Evolutionary conservation across 805 yeast species (phyloP), one percentile per base, ranked within the genome.

Genomic region (Metschnikowia koreensis): DNA sequence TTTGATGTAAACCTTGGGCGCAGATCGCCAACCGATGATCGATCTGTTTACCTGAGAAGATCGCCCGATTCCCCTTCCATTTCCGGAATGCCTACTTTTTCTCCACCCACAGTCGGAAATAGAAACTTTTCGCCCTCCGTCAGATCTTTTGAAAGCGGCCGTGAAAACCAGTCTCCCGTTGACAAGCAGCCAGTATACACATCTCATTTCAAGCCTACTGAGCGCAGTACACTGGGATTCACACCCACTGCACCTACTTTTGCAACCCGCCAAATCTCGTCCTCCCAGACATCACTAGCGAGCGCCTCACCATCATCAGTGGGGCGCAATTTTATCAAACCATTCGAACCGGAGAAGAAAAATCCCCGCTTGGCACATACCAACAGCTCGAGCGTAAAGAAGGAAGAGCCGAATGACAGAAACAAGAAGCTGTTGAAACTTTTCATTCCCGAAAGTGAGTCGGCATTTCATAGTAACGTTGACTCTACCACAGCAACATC

Each of bases 1-100:
- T 88, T 88, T 60, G 94, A 87, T 39, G 73, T 74, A 43, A 60
- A 60, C 41, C 36, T 57, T 46, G 48, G 47, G 37, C 44, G 38
- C n/a, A 17, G 27, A 47, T 38, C 43, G 7, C 28, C 48, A 13
- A n/a, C 40, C 2, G 52, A 49, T n/a, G 48, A 44, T 44, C 52
- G 48, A 38, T 33, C 41, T 7, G 9, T 41, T 10, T 27, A 12
- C 46, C 48, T 45, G 46, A 44, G 33, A 16, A 41, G 11, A 15
- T 41, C 47, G 27, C 46, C 52, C 15, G 33, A 8, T 3, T 48
- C 51, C 15, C 46, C 50, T 7, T 33, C 37, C 8, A 33, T 27
- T 28, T 31, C 51, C 16, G 51, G 50, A 10, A 47, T 37, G 17
- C 22, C 16, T 9, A 11, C 27, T 4, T 48, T 37, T 38, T 38